phyloP scores from a whole-genome alignment of 257 asterid genomes.

The Pogostemon cablin region DNA sequence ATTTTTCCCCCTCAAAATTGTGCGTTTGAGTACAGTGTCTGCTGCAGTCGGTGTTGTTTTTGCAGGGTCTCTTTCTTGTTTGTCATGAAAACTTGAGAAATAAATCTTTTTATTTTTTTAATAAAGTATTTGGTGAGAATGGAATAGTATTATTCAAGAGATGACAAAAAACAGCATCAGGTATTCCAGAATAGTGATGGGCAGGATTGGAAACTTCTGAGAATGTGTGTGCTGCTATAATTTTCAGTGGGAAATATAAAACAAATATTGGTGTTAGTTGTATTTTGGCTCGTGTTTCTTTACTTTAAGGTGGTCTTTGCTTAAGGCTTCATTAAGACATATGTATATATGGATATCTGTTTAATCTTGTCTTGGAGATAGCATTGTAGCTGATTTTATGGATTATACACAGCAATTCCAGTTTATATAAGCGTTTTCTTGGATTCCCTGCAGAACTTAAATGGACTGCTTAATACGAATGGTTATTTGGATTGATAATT shows the following conservation, averaged over 20 bases:
- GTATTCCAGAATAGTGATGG: slow-evolving; percentile 32
- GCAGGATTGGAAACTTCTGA: slow-evolving; percentile 31
- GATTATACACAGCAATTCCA: slow-evolving; percentile 1
- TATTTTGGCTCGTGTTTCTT: slow-evolving; percentile 11
- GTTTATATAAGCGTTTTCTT: slow-evolving; percentile 9
- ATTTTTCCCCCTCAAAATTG: background rate
- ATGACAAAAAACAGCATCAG: slow-evolving; percentile 29
- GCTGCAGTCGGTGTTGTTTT: slow-evolving; percentile 30
- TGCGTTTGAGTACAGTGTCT: slow-evolving; percentile 18
- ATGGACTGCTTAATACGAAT: slow-evolving; percentile 4
- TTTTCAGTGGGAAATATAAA: background rate
- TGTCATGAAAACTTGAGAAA: slow-evolving; percentile 8
- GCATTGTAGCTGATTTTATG: background rate
- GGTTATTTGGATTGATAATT: background rate
- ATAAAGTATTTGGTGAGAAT: slow-evolving; percentile 24
- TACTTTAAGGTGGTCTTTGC: background rate
- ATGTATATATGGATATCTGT: background rate
- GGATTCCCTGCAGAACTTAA: too few relatives aligned
- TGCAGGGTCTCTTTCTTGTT: slow-evolving; percentile 44
- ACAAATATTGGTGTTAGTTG: background rate
- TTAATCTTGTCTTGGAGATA: background rate
- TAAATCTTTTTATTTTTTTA: background rate
- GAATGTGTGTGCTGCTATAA: slow-evolving; percentile 7
- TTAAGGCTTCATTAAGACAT: slow-evolving; percentile 1
- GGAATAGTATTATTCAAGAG: slow-evolving; percentile 23